A percentile compares a stretch with the other conserved stretches of the same genome.
These are phyloP conservation scores for Crucihimalaya himalaica DNA, from an alignment of 345 rosid species.

Conservation along the genomic window DNA sequence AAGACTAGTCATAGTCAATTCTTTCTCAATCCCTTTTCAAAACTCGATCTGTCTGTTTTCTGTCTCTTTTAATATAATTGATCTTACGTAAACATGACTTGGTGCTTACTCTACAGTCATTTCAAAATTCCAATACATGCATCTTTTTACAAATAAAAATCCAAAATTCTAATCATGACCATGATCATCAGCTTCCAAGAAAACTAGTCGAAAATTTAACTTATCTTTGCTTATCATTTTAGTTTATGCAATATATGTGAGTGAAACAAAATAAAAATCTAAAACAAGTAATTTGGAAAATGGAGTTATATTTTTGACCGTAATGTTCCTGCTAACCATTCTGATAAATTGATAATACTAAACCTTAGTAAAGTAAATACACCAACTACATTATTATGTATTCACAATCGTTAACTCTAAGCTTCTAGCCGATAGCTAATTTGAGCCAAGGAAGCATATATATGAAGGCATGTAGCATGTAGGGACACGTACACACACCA, in stretches of 20 bases:
- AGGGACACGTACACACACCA: not conserved
- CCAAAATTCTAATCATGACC: not conserved
- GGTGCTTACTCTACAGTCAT: not conserved
- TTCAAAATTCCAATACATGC: not conserved
- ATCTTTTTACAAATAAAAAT: not conserved
- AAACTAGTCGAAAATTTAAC: not conserved
- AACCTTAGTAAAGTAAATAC: not conserved
- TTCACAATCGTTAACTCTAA: not conserved
- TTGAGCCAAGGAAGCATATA: not conserved
- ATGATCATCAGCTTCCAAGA: not conserved
- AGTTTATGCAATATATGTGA: not conserved
- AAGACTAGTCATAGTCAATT: not conserved
- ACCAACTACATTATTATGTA: not conserved
- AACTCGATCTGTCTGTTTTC: not conserved
- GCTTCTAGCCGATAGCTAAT: not conserved
- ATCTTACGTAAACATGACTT: not conserved
- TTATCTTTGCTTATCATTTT: not conserved
- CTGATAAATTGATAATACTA: not conserved
- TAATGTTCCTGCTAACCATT: not conserved
- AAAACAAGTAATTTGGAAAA: not conserved
- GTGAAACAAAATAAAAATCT: not conserved
- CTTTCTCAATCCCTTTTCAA: not conserved
- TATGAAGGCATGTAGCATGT: too few relatives aligned
- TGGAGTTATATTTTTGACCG: not conserved
- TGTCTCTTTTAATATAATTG: not conserved